Base-by-base conservation (phyloP, 768 basidiomycete species). In the Leccinum longicurvipes region DNA sequence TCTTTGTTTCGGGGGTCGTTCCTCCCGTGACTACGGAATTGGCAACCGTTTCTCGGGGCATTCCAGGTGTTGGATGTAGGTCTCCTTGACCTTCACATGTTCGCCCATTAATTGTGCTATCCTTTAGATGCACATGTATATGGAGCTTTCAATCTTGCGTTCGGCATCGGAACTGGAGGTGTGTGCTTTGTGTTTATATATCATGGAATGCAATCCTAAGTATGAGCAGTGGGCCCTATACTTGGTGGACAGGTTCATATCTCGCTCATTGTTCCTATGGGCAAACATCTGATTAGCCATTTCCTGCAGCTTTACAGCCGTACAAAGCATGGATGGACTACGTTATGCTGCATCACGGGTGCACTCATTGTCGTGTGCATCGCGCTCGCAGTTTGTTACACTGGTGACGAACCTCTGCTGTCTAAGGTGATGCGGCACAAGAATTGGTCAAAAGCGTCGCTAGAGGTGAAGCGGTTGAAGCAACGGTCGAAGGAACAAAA, bases 121-220 rank as follows among this genome's bases (percentile, higher is more conserved):
- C 19, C 24, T 21, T 27, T 60, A 90, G 89, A 86, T 68, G 88
- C 80, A 1, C 87, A 90, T 62, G 77, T 87, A 3, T 91, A 88
- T 62, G 88, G 83, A 4, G 84, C 82, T 1, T 89, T 88, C 65
- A 91, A 89, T 70, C 64, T 90, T 11, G 82, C 82, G 3, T 89
- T 83, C 57, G 87, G 85, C 2, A 65, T 86, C 54, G 88, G 86
- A 28, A 79, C 83, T 31, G 72, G 81, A 46, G 64, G 87, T 87
- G 60, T 67, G 80, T 72, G 17, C 12, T 41, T 52, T 29, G 15
- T 25, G 17, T 9, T 15, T 34, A 14, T 47, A 32, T 50, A 25
- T 24, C 17, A 36, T 36, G 48, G 10, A 21, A 23, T 27, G 39
- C 42, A 45, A 17, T 41, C 19, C 44, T 60, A 34, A 64, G 36